Conservation (phyloP, 2,329 filamentous ascomycete species). For the Clarireedia sp. region DNA sequence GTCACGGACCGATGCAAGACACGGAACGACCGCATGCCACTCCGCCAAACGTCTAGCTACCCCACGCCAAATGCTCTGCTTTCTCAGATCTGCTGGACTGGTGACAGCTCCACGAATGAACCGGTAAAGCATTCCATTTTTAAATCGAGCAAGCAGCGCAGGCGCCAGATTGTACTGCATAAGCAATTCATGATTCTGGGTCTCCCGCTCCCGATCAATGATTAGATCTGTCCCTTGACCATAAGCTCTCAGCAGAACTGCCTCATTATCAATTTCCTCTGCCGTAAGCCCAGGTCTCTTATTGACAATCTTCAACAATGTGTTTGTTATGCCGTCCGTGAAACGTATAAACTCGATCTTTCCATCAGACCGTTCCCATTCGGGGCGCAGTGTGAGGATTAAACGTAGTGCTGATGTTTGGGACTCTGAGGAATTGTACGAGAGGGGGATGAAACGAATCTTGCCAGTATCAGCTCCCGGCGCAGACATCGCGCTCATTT, state of each 20-base stretch:
- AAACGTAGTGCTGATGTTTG: conserved; percentile 72
- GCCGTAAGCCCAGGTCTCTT: conserved; percentile 60
- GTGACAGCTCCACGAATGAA: conserved; percentile 79
- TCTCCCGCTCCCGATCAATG: conserved; percentile 87
- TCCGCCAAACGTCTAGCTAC: conserved; percentile 79
- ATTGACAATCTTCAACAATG: conserved; percentile 71
- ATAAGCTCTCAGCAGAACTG: conserved; percentile 85
- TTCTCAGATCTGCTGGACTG: conserved; percentile 69
- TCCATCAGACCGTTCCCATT: conserved; percentile 69
- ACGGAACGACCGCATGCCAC: conserved; percentile 77
- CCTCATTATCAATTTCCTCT: conserved; percentile 72
- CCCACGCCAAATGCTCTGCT: conserved; percentile 68
- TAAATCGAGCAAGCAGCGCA: conserved; percentile 79
- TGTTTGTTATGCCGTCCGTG: conserved; percentile 98
- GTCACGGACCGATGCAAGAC: conserved; percentile 35
- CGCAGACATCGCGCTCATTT: conserved; percentile 8
- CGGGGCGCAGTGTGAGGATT: conserved; percentile 69
- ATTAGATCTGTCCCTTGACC: conserved; percentile 89
- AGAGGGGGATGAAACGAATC: conserved; percentile 61
- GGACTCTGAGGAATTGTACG: conserved; percentile 70
- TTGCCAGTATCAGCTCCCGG: conserved; percentile 20
- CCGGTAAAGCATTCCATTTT: conserved; percentile 92
- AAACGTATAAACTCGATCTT: conserved; percentile 81
- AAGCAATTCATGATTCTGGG: conserved; percentile 74
- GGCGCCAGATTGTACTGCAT: conserved; percentile 79